These are phyloP conservation scores for Iberis amara DNA, from an alignment of 441 rosid species.

Conservation along the genomic window DNA sequence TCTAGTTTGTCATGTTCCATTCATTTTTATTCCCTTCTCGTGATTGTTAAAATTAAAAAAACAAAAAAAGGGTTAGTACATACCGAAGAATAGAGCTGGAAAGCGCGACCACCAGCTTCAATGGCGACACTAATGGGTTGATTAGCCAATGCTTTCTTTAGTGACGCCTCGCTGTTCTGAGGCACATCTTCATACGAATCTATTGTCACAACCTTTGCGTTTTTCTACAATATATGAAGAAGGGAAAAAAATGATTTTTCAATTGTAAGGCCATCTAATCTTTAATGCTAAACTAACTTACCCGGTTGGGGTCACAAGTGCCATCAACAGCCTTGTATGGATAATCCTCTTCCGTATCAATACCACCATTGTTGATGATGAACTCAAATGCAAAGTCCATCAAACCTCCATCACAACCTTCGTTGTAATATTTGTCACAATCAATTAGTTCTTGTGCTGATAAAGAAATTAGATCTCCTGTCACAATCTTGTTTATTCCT, in stretches of 20 bases:
- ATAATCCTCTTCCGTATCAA: conserved; percentile 74
- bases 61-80: not conserved
- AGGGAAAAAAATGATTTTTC: not conserved
- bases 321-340: conserved; percentile 60
- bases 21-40: not conserved
- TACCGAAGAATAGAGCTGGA: conserved; percentile 71
- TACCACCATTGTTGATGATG: conserved; percentile 79
- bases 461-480: conserved; percentile 56
- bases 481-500: conserved; percentile 76
- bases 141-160: conserved; percentile 63
- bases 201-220: conserved; percentile 66
- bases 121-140: conserved; percentile 83
- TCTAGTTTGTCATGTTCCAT: not conserved
- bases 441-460: conserved; percentile 94
- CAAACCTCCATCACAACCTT: conserved; percentile 88
- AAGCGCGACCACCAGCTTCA: conserved; percentile 74
- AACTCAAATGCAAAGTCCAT: conserved; percentile 88
- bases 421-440: conserved; percentile 62
- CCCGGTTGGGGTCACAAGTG: conserved; percentile 61
- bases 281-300: conserved; percentile 22
- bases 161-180: conserved; percentile 42
- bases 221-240: conserved; percentile 47
- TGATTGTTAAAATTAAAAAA: not conserved
- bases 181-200: conserved; percentile 74
- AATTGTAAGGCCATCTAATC: not conserved